Evolutionary conservation across 2,329 filamentous ascomycete genomes (phyloP).

Genomic region (Stagonosporopsis tanaceti): DNA sequence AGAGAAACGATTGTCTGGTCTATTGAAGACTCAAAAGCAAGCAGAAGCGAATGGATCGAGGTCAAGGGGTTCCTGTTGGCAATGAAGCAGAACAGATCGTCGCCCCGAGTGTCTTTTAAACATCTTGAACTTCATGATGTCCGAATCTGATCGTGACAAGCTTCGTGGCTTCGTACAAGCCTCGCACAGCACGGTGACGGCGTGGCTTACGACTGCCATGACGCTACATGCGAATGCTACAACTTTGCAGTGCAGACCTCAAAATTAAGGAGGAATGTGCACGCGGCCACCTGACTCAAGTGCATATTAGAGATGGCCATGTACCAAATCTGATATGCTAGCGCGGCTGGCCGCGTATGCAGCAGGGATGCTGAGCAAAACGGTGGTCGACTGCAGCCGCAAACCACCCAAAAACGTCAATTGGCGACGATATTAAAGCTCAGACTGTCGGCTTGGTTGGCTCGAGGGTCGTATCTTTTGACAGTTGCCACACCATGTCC

Average conservation of each 20-base stretch:
- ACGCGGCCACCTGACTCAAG: not conserved
- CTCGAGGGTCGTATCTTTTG: not conserved
- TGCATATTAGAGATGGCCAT: constrained; percentile 4
- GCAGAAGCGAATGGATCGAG: constrained; percentile 5
- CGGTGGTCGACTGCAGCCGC: constrained; percentile 1
- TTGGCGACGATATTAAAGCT: not conserved
- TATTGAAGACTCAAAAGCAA: not conserved
- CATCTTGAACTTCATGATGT: not conserved
- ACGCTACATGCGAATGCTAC: not conserved
- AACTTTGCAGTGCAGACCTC: not conserved
- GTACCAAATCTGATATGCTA: constrained; percentile 5
- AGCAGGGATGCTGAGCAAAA: constrained; percentile 7
- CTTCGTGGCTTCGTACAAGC: constrained; percentile 15
- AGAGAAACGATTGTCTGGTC: constrained; percentile 5
- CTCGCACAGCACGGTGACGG: constrained; percentile 3
- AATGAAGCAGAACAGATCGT: not conserved
- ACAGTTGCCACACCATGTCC: too few species aligned
- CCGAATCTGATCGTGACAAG: constrained; percentile 4
- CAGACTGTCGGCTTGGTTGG: not conserved
- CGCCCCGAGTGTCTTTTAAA: not conserved
- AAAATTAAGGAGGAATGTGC: constrained; percentile 11
- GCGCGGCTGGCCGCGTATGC: constrained; percentile 16
- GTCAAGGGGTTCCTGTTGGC: not conserved
- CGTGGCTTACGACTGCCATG: constrained; percentile 15
- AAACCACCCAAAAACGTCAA: not conserved